A percentile compares a stretch with the other conserved stretches of the same genome.
Evolutionary conservation across 768 basidiomycete species (phyloP).

Genomic region (Suillus cothurnatus): DNA sequence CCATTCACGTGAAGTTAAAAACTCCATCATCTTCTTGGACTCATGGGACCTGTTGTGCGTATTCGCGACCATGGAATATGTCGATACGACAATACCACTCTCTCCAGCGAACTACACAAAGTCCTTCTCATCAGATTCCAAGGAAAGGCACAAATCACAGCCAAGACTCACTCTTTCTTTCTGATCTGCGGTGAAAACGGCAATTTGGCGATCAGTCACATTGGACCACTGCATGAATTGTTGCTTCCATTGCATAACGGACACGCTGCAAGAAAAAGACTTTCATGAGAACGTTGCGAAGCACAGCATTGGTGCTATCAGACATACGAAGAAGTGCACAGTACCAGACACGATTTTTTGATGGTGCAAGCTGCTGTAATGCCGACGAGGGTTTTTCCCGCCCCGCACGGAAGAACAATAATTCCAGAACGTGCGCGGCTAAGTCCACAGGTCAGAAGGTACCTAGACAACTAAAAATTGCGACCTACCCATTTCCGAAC

Average conservation of each 20-base stretch:
- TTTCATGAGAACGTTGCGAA: constrained; percentile 2
- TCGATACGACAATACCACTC: constrained; percentile 97
- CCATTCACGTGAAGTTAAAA: constrained; percentile 97
- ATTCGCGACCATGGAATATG: constrained; percentile 99
- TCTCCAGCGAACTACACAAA: constrained; percentile 84
- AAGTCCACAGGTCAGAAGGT: constrained; percentile 15
- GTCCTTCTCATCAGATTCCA: constrained; percentile 7
- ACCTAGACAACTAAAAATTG: neutral
- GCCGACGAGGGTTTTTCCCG: constrained; percentile 98
- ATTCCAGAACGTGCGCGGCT: constrained; percentile 98
- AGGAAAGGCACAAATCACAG: neutral
- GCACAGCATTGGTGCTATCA: neutral
- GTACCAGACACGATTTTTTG: constrained; percentile 96
- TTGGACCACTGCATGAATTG: constrained; percentile 99
- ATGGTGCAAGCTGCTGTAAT: constrained; percentile 99
- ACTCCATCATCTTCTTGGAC: constrained; percentile 99
- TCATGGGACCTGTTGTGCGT: constrained; percentile 98
- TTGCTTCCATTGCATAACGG: constrained; percentile 98
- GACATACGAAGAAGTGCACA: constrained; percentile 96
- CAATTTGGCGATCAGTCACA: constrained; percentile 94
- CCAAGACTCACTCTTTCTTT: constrained; percentile 80
- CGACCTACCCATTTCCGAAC: constrained; percentile 92
- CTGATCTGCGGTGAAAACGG: constrained; percentile 96
- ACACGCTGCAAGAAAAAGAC: constrained; percentile 53
- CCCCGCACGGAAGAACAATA: constrained; percentile 97